phyloP scores from a whole-genome alignment of 805 yeast species.

The Yarrowia sp. region DNA sequence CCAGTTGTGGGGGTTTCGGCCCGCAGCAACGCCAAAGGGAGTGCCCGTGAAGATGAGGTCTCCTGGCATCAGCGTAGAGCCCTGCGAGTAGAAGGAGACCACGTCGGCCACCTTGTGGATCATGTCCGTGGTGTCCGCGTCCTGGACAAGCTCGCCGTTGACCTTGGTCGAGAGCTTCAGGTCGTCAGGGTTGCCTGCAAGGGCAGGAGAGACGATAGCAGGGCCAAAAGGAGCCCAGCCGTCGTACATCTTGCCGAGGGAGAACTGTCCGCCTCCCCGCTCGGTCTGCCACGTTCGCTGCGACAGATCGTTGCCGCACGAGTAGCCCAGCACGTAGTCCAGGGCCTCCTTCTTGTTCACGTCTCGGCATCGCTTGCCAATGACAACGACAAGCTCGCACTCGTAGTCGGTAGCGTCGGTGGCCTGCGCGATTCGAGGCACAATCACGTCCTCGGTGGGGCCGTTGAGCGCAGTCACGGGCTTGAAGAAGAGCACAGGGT shows the following conservation, averaged over 20 bases:
- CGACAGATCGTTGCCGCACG: constrained; percentile 56
- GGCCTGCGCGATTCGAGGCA: constrained; percentile 38
- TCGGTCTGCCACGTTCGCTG: constrained; percentile 57
- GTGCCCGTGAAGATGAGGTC: constrained; percentile 58
- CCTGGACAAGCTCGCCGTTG: constrained; percentile 51
- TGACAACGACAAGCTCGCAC: constrained; percentile 53
- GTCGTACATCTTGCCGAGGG: constrained; percentile 53
- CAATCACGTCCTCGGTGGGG: constrained; percentile 45
- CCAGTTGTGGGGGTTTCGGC: constrained; percentile 46
- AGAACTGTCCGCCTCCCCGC: constrained; percentile 54
- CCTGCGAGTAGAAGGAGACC: constrained; percentile 50
- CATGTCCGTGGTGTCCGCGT: constrained; percentile 49
- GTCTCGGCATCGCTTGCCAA: constrained; percentile 50
- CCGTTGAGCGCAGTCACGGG: constrained; percentile 49
- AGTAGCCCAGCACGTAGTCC: constrained; percentile 50
- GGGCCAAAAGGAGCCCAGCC: constrained; percentile 61
- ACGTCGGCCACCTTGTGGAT: constrained; percentile 47
- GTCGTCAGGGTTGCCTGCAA: constrained; percentile 41
- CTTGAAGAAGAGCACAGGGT: constrained; percentile 53
- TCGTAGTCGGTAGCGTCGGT: constrained; percentile 49
- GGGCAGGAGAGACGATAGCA: constrained; percentile 43
- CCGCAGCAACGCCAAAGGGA: constrained; percentile 53
- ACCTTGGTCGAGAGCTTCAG: constrained; percentile 44
- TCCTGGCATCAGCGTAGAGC: constrained; percentile 53
- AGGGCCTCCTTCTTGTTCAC: constrained; percentile 47